A percentile compares a stretch with the other conserved stretches of the same genome.
phyloP scores from a whole-genome alignment of 805 yeast genomes.

The Kodamaea sagamina region DNA sequence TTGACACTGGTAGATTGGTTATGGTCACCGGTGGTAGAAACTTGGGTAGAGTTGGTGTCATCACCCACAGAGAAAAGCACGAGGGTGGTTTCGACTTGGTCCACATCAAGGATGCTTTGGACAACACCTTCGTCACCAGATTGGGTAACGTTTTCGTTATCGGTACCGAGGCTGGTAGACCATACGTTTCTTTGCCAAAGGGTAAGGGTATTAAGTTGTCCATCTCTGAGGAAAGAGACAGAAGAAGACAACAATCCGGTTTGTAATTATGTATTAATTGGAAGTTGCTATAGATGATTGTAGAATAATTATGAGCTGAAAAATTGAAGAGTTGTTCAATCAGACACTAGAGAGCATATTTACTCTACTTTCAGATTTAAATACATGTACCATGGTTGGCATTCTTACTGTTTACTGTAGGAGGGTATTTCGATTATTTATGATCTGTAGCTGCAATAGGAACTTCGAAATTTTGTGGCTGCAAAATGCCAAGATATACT shows the following conservation, averaged over 20 bases:
- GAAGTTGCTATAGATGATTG: constrained; percentile 1
- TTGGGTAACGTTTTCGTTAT: constrained; percentile 43
- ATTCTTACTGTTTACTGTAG: no score
- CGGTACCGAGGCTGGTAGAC: constrained; percentile 45
- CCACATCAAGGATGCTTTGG: constrained; percentile 44
- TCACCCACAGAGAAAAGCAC: constrained; percentile 45
- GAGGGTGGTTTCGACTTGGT: constrained; percentile 47
- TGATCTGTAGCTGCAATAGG: no score
- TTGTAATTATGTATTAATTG: constrained; percentile 23
- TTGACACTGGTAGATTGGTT: constrained; percentile 43
- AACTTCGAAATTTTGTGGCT: no score
- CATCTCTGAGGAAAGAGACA: constrained; percentile 46
- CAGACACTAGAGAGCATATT: no score
- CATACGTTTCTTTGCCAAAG: constrained; percentile 44
- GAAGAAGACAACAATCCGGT: constrained; percentile 45
- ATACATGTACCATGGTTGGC: no score
- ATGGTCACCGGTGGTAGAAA: constrained; percentile 48
- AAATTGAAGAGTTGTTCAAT: no score
- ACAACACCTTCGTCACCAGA: constrained; percentile 46
- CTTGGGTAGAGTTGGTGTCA: constrained; percentile 47
- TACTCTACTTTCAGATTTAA: no score
- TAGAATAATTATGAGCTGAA: no score
- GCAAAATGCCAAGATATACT: no score
- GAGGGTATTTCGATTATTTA: no score
- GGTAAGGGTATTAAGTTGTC: constrained; percentile 48